Evolutionary conservation across 2,329 filamentous ascomycete species (phyloP).

Genomic region (Periconia digitata): DNA sequence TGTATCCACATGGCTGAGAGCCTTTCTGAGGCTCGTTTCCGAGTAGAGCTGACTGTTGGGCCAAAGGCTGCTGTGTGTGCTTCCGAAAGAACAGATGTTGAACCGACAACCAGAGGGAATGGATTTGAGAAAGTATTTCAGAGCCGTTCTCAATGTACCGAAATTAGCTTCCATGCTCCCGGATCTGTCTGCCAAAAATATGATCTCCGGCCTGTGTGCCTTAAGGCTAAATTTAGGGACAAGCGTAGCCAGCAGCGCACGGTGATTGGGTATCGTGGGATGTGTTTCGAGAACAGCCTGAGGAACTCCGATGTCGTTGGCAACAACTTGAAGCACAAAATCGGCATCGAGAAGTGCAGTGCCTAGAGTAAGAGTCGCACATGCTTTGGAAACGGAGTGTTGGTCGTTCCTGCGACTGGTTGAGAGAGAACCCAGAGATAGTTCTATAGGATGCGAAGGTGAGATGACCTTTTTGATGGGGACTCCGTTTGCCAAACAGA

Average conservation of each 20-base stretch:
- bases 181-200: conserved; percentile 71
- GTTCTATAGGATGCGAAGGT: conserved; percentile 65
- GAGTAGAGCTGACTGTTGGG: conserved; percentile 47
- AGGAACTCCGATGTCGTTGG: conserved; percentile 60
- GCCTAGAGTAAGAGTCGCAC: conserved; percentile 58
- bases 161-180: conserved; percentile 64
- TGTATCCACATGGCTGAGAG: conserved; percentile 44
- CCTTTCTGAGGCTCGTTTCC: conserved; percentile 43
- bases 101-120: conserved; percentile 63
- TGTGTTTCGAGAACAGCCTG: conserved; percentile 66
- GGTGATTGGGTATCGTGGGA: conserved; percentile 58
- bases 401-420: conserved; percentile 43
- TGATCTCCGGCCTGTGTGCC: conserved; percentile 58
- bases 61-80: conserved; percentile 48
- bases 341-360: conserved; percentile 61
- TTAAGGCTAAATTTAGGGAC: conserved; percentile 67
- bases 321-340: conserved; percentile 65
- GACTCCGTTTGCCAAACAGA: conserved; percentile 55
- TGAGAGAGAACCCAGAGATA: conserved; percentile 62
- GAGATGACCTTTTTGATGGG: conserved; percentile 63
- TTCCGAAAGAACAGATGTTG: conserved; percentile 69
- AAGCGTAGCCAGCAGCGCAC: conserved; percentile 68
- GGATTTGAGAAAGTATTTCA: conserved; percentile 65
- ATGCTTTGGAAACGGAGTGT: conserved; percentile 59
- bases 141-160: conserved; percentile 53